Evolutionary conservation across 306 rosid genomes (phyloP).

Genomic region (Begonia fuchsioides): DNA sequence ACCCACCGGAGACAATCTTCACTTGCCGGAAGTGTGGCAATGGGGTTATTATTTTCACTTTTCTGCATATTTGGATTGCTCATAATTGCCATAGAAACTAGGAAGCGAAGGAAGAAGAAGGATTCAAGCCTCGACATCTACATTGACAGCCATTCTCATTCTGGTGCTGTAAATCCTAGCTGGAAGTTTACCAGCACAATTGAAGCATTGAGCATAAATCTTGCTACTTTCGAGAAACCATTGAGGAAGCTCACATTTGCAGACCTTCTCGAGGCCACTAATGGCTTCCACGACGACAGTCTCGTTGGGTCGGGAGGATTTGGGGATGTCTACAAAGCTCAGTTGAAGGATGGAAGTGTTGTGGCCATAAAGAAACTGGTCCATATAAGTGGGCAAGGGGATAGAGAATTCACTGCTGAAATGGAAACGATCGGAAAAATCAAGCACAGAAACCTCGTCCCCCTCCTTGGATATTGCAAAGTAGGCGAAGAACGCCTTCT

Average conservation of each 20-base stretch:
- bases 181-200: slow-evolving; percentile 56
- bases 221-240: slow-evolving; percentile 64
- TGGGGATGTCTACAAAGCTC: slow-evolving; percentile 73
- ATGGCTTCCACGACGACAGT: slow-evolving; percentile 62
- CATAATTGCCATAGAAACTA: slow-evolving; percentile 23
- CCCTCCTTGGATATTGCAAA: slow-evolving; percentile 62
- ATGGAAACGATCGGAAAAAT: slow-evolving; percentile 84
- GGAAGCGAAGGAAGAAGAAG: slow-evolving; percentile 17
- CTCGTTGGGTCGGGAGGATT: slow-evolving; percentile 75
- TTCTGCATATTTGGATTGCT: slow-evolving; percentile 22
- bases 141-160: slow-evolving; percentile 58
- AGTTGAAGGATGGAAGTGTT: slow-evolving; percentile 45
- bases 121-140: slow-evolving; percentile 35
- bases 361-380: slow-evolving; percentile 78
- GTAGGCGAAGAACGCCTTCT: slow-evolving; percentile 79
- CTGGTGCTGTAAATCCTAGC: slow-evolving; percentile 37
- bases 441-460: slow-evolving; percentile 68
- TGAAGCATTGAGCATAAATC: slow-evolving; percentile 60
- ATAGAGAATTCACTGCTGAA: slow-evolving; percentile 80
- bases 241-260: slow-evolving; percentile 52
- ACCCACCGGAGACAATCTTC: slow-evolving; percentile 24
- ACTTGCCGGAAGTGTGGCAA: slow-evolving; percentile 17
- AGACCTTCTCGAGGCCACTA: slow-evolving; percentile 70
- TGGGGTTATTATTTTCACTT: slow-evolving; percentile 28
- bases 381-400: slow-evolving; percentile 65